Conservation (phyloP, 345 rosid genomes). For the Pugionium cornutum region DNA sequence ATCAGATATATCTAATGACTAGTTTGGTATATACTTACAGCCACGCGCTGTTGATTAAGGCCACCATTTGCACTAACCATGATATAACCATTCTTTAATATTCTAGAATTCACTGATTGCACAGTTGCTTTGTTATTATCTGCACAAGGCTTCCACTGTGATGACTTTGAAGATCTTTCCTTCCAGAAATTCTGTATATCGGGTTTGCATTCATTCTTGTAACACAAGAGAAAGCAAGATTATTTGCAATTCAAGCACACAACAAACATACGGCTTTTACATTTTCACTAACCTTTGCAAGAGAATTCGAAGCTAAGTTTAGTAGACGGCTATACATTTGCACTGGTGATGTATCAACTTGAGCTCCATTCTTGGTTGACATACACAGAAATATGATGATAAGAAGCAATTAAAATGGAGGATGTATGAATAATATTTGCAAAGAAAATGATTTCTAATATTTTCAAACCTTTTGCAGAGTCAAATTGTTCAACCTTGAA, state of each 20-base stretch:
- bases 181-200: constrained; percentile 51
- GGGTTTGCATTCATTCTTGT: constrained; percentile 58
- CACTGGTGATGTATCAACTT: constrained; percentile 47
- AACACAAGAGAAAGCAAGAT: constrained; percentile 16
- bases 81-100: constrained; percentile 63
- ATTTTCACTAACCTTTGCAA: constrained; percentile 59
- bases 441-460: background rate
- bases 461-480: constrained; percentile 51
- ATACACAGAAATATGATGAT: constrained; percentile 5
- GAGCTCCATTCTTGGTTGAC: constrained; percentile 43
- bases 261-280: background rate
- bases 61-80: constrained; percentile 92
- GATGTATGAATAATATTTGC: background rate
- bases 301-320: constrained; percentile 65
- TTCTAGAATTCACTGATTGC: constrained; percentile 42
- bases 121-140: constrained; percentile 42
- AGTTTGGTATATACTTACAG: constrained; percentile 54
- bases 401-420: constrained; percentile 15
- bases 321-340: constrained; percentile 74
- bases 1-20: background rate
- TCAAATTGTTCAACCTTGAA: constrained; percentile 43
- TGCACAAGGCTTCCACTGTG: constrained; percentile 82
- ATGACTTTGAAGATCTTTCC: constrained; percentile 56
- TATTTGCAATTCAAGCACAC: background rate
- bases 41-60: constrained; percentile 94